Percentiles rank a stretch among this genome's conserved stretches.
These are phyloP conservation scores for Gossypium laxum DNA, from an alignment of 441 rosid genomes.

Conservation along the genomic window DNA sequence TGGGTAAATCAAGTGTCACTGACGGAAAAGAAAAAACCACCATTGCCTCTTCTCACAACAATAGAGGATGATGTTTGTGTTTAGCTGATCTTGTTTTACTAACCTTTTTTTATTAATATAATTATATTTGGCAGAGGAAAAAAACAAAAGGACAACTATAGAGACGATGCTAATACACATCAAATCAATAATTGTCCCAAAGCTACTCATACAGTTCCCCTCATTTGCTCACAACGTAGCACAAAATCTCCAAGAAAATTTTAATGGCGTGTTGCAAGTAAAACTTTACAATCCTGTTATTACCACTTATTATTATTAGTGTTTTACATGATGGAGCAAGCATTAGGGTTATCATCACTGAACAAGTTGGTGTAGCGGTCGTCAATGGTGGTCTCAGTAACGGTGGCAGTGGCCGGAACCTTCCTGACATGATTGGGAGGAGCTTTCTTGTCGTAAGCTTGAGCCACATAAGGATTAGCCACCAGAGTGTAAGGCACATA, in stretches of 20 bases:
- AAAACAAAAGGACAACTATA: background rate
- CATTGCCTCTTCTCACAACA: no score
- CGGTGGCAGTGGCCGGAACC: conserved; percentile 38
- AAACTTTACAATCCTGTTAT: background rate
- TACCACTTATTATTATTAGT: background rate
- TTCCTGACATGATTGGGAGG: conserved; percentile 63
- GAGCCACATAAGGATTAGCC: conserved; percentile 60
- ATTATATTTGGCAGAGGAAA: no score
- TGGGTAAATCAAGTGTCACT: no score
- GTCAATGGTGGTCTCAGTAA: conserved; percentile 50
- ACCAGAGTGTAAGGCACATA: conserved; percentile 63
- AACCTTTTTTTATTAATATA: no score
- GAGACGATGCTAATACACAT: background rate
- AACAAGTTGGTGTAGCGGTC: conserved; percentile 49
- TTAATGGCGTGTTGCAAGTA: background rate
- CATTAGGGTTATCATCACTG: conserved; percentile 71
- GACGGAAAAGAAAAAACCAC: no score
- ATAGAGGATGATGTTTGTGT: no score
- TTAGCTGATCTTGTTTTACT: no score
- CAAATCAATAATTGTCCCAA: background rate
- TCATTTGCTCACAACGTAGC: background rate
- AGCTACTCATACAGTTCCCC: background rate
- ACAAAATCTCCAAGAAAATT: background rate
- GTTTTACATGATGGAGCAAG: conserved; percentile 61
- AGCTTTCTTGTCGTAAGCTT: conserved; percentile 83